Base-by-base conservation (phyloP, 192 early-diverging fungal genomes). In the Umbelopsis vinacea region DNA sequence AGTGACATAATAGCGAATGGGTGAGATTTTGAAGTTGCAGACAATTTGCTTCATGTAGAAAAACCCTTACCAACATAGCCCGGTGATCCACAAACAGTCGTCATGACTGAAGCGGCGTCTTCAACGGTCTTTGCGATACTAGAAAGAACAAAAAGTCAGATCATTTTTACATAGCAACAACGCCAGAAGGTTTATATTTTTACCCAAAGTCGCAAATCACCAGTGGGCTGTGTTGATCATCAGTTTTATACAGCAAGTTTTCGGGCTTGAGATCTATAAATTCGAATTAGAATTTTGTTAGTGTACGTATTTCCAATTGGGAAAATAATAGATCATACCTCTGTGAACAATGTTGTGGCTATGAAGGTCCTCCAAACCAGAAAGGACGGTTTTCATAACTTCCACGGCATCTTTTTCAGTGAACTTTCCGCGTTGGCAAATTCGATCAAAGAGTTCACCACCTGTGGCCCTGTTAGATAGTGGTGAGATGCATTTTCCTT, bases 391-490 rank as follows among this genome's bases (percentile, higher is more conserved):
- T 67, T 86, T 86, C 48, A 97, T 85, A 63, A 95, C 88, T 12
- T 84, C 72, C 8, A 88, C 91, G 0, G 93, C 94, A 81, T 97
- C 94, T 29, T 82, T 82, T 75, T 97, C 95, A 24, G 89, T 89
- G 73, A 95, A 95, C 67, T 86, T 84, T 17, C 94, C 95, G 54
- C 83, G 84, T 29, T 92, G 87, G 77, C 86, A 87, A 66, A 96
- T 92, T 43, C 91, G 86, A 43, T 95, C 87, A 79, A 96, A 96
- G 68, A 96, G 85, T 82, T 96, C 95, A 68, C 95, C 95, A 50
- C 95, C 95, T 22, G 89, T 91, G 67, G 86, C 87, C 10, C 75
- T 87, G 37, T 69, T 1, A 52, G 23, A 75, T 21, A 52, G 40
- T 47, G 46, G 26, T 45, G 33, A 23, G 29, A 33, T 66, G 9